Evolutionary conservation across 805 yeast genomes (phyloP).

Genomic region (Cyberlindnera maclurae): DNA sequence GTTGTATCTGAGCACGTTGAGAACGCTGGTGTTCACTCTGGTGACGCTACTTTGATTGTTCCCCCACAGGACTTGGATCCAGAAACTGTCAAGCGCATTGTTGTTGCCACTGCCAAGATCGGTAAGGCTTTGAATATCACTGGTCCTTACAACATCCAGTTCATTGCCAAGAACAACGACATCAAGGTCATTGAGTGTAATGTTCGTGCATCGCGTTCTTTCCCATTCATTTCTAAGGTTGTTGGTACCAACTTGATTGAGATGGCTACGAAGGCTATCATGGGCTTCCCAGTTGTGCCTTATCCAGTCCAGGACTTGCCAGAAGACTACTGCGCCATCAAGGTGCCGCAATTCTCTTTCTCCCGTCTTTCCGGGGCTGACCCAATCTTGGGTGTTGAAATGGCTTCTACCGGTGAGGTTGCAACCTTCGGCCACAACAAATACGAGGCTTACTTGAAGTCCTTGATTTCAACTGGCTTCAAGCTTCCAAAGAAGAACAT

Average conservation of each 20-base stretch:
- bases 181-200: constrained; percentile 98
- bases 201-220: constrained; percentile 98
- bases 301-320: constrained; percentile 89
- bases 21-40: constrained; percentile 99
- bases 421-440: constrained; percentile 95
- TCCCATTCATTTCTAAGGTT: constrained; percentile 97
- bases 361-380: constrained; percentile 96
- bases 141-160: constrained; percentile 96
- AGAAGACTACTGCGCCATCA: constrained; percentile 89
- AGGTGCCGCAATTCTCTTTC: constrained; percentile 97
- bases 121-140: constrained; percentile 92
- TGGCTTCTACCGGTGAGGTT: constrained; percentile 99
- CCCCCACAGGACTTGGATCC: constrained; percentile 95
- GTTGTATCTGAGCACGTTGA: constrained; percentile 98
- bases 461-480: constrained; percentile 93
- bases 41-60: constrained; percentile 95
- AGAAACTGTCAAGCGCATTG: constrained; percentile 86
- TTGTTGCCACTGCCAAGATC: constrained; percentile 91
- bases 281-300: constrained; percentile 80
- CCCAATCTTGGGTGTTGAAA: constrained; percentile 95
- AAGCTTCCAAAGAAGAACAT: constrained; percentile 92
- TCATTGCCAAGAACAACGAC: constrained; percentile 91
- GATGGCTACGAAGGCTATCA: constrained; percentile 93
- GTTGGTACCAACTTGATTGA: constrained; percentile 95
- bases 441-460: constrained; percentile 94